phyloP scores from a whole-genome alignment of 768 basidiomycete genomes.

The Amanita rimosa region DNA sequence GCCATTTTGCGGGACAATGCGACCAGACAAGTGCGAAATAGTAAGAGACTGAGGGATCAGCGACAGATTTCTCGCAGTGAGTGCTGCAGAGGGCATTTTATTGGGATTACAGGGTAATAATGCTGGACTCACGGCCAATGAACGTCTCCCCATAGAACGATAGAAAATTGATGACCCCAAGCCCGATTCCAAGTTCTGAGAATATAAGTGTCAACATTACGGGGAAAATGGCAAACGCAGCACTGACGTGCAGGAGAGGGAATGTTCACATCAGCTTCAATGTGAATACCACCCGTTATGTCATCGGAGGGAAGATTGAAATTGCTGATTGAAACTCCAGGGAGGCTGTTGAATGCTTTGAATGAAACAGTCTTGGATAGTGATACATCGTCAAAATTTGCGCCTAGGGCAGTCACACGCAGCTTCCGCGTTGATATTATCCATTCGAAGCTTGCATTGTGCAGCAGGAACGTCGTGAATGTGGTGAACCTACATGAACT shows the following conservation, averaged over 20 bases:
- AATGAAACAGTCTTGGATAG: constrained; percentile 50
- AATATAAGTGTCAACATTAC: constrained; percentile 10
- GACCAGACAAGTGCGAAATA: constrained; percentile 45
- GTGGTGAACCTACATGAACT: constrained; percentile 38
- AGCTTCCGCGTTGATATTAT: constrained; percentile 56
- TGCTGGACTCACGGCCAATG: constrained; percentile 45
- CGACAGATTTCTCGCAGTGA: constrained; percentile 36
- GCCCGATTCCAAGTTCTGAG: constrained; percentile 58
- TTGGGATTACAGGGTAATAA: not conserved
- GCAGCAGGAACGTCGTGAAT: constrained; percentile 56
- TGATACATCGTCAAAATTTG: constrained; percentile 53
- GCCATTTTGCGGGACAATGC: constrained; percentile 53
- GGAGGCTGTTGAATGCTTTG: constrained; percentile 62
- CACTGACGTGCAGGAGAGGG: constrained; percentile 56
- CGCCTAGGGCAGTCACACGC: constrained; percentile 53
- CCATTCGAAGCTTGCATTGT: constrained; percentile 57
- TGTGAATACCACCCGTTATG: constrained; percentile 56
- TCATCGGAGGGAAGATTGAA: constrained; percentile 62
- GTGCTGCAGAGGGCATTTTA: constrained; percentile 25
- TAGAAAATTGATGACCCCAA: constrained; percentile 60
- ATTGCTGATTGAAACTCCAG: constrained; percentile 60
- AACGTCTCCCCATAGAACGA: constrained; percentile 43
- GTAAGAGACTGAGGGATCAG: constrained; percentile 38
- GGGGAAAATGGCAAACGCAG: not conserved
- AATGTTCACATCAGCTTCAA: constrained; percentile 55